These are phyloP conservation scores for Exophiala bonariae DNA, from an alignment of 2,329 filamentous ascomycete species.

Conservation along the genomic window DNA sequence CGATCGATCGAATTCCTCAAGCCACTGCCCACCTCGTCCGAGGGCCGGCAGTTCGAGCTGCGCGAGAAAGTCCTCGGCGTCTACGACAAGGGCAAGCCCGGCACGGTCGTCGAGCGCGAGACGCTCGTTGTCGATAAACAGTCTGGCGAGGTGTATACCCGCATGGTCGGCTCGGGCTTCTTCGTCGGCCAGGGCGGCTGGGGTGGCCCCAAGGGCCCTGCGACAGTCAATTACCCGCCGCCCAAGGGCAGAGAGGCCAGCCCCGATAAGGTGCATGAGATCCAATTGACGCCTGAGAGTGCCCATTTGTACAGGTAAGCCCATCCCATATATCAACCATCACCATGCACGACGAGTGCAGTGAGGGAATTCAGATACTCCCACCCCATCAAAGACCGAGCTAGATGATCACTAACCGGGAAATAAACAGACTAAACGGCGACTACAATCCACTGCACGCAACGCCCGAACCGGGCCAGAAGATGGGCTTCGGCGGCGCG, in stretches of 20 bases:
- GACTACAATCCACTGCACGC: slow-evolving; percentile 95
- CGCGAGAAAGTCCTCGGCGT: slow-evolving; percentile 78
- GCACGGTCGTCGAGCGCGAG: slow-evolving; percentile 79
- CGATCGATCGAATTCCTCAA: slow-evolving; percentile 76
- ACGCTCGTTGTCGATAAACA: slow-evolving; percentile 70
- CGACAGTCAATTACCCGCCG: slow-evolving; percentile 74
- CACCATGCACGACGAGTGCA: no score
- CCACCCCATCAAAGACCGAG: no score
- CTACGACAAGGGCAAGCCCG: slow-evolving; percentile 85
- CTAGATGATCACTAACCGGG: not conserved
- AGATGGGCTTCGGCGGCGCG: slow-evolving; percentile 87
- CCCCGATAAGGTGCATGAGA: slow-evolving; percentile 69
- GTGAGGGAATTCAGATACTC: no score
- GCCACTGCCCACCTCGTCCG: slow-evolving; percentile 70
- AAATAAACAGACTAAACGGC: slow-evolving; percentile 67
- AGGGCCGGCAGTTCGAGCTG: slow-evolving; percentile 72
- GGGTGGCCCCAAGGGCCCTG: slow-evolving; percentile 87
- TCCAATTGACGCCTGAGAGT: slow-evolving; percentile 71
- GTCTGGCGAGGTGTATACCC: slow-evolving; percentile 69
- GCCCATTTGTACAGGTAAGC: slow-evolving; percentile 69
- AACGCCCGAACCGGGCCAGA: slow-evolving; percentile 76
- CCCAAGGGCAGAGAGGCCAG: slow-evolving; percentile 61
- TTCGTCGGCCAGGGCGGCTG: slow-evolving; percentile 79
- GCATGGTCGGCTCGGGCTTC: slow-evolving; percentile 70
- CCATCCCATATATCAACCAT: not conserved